Percentiles rank a stretch among this genome's conserved stretches.
These are phyloP conservation scores for Drosera capensis DNA, from an alignment of 148 eudicot species.

Conservation along the genomic window DNA sequence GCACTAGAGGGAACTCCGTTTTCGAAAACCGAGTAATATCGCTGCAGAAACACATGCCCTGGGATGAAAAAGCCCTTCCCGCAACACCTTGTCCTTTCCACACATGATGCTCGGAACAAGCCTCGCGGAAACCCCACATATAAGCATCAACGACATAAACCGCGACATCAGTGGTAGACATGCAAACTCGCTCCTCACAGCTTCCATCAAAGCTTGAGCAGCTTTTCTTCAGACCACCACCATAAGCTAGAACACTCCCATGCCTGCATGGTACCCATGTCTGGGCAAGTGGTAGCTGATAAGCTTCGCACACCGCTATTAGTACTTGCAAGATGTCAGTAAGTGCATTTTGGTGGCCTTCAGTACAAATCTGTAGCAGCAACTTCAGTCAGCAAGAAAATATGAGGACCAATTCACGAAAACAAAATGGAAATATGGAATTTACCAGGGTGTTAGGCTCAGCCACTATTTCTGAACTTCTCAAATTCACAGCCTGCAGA, in stretches of 20 bases:
- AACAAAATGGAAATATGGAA: background rate
- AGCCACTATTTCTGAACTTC: constrained; percentile 74
- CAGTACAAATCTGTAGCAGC: constrained; percentile 60
- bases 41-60: constrained; percentile 50
- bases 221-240: constrained; percentile 70
- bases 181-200: constrained; percentile 86
- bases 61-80: constrained; percentile 68
- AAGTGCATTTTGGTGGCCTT: constrained; percentile 85
- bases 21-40: constrained; percentile 62
- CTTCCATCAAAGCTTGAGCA: constrained; percentile 90
- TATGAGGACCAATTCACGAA: background rate
- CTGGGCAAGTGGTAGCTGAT: constrained; percentile 86
- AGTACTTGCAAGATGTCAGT: constrained; percentile 76
- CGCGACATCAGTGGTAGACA: constrained; percentile 91
- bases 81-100: constrained; percentile 91
- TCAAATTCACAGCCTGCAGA: constrained; percentile 84
- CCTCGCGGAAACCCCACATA: constrained; percentile 91
- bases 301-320: constrained; percentile 72
- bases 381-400: constrained; percentile 1
- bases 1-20: constrained; percentile 80
- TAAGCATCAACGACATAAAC: constrained; percentile 78
- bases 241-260: constrained; percentile 64
- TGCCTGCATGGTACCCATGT: constrained; percentile 95
- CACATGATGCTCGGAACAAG: constrained; percentile 91
- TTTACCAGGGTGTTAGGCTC: constrained; percentile 63